A percentile compares a stretch with the other conserved stretches of the same genome.
Evolutionary conservation across 768 basidiomycete genomes (phyloP).

Genomic region (Hypsizygus marmoreus): DNA sequence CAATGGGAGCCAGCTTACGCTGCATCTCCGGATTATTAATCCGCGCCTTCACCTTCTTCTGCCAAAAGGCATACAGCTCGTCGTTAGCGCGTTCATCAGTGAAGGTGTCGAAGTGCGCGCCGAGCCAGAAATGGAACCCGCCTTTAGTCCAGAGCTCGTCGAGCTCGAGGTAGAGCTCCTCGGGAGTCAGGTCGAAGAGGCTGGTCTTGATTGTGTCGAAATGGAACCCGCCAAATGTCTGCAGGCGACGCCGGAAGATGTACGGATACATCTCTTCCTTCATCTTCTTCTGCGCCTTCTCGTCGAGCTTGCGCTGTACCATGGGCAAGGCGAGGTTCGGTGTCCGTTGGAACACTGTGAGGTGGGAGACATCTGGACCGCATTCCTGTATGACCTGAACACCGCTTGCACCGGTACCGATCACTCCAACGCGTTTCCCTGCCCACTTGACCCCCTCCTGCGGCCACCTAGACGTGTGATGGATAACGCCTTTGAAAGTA

Average conservation of each 20-base stretch:
- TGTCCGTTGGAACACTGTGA: constrained; percentile 31
- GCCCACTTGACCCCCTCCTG: constrained; percentile 18
- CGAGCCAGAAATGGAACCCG: constrained; percentile 23
- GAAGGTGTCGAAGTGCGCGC: constrained; percentile 17
- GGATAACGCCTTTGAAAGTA: constrained; percentile 22
- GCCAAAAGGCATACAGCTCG: constrained; percentile 26
- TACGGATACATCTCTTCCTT: constrained; percentile 20
- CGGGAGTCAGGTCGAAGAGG: constrained; percentile 15
- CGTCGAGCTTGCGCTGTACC: constrained; percentile 18
- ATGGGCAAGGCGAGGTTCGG: constrained; percentile 26
- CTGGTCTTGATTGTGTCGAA: constrained; percentile 14
- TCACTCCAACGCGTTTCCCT: constrained; percentile 26
- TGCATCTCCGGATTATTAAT: constrained; percentile 19
- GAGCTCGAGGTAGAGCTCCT: constrained; percentile 21
- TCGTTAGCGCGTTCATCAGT: constrained; percentile 20
- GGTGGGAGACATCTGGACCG: constrained; percentile 19
- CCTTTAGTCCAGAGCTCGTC: constrained; percentile 24
- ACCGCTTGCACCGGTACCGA: constrained; percentile 28
- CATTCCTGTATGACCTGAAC: constrained; percentile 28
- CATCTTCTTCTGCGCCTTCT: constrained; percentile 14
- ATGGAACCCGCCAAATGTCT: constrained; percentile 21
- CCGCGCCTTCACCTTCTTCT: constrained; percentile 21
- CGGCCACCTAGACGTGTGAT: constrained; percentile 28
- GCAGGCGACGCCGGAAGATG: constrained; percentile 19
- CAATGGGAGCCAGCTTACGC: constrained; percentile 25